Evolutionary conservation across 768 basidiomycete species (phyloP).

Genomic region (Suillus occidentalis): DNA sequence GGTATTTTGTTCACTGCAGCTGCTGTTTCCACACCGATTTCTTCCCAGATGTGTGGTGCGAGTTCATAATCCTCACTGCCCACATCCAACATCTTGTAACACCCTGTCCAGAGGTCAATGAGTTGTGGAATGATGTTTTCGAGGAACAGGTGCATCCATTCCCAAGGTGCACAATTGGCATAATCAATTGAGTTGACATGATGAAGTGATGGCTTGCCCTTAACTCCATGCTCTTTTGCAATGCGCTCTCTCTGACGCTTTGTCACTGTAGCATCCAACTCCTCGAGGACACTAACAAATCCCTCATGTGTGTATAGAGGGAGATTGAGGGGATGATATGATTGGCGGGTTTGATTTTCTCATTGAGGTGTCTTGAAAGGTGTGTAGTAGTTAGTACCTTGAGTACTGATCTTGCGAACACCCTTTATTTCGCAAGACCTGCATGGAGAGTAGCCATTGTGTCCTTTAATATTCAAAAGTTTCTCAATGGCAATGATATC

Average conservation of each 20-base stretch:
- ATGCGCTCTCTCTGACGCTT: slow-evolving; percentile 4
- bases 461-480: slow-evolving; percentile 35
- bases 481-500: slow-evolving; percentile 36
- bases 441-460: slow-evolving; percentile 35
- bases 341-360: neutral
- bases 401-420: slow-evolving; percentile 10
- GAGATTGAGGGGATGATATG: slow-evolving; percentile 17
- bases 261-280: slow-evolving; percentile 7
- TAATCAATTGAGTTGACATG: slow-evolving; percentile 8
- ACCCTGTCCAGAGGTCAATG: slow-evolving; percentile 37
- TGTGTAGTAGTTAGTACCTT: slow-evolving; percentile 5
- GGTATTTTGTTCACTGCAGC: slow-evolving; percentile 8
- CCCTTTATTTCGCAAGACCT: slow-evolving; percentile 33
- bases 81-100: slow-evolving; percentile 40
- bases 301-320: slow-evolving; percentile 21
- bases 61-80: slow-evolving; percentile 31
- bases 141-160: slow-evolving; percentile 21
- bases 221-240: slow-evolving; percentile 31
- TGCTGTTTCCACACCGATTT: slow-evolving; percentile 25
- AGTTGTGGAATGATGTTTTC: slow-evolving; percentile 15
- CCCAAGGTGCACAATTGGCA: slow-evolving; percentile 6
- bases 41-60: slow-evolving; percentile 37
- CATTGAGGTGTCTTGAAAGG: slow-evolving; percentile 11
- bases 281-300: slow-evolving; percentile 6
- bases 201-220: slow-evolving; percentile 24